Conservation (phyloP, 2,329 filamentous ascomycete species). For the Penicillium sp. region DNA sequence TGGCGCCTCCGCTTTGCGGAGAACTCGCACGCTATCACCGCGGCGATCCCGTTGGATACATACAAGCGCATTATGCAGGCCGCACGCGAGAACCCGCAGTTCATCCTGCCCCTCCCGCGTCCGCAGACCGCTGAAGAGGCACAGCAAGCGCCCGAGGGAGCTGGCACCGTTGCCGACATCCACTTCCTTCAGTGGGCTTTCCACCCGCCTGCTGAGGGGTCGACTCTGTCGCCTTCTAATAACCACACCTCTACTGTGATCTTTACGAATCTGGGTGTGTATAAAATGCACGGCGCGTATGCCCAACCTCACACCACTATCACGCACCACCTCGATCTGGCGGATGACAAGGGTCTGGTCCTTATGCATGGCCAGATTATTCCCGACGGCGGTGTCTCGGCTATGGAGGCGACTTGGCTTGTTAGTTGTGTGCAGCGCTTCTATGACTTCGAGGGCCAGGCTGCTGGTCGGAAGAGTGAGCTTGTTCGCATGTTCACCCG, state of each 20-base stretch:
- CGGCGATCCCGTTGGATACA: conserved; percentile 69
- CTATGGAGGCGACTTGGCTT: conserved; percentile 83
- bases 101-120: conserved; percentile 78
- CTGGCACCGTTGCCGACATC: conserved; percentile 65
- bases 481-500: conserved; percentile 77
- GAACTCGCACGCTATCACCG: conserved; percentile 74
- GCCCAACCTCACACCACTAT: conserved; percentile 90
- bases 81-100: conserved; percentile 75
- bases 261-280: conserved; percentile 92
- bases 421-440: conserved; percentile 93
- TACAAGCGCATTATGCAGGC: conserved; percentile 69
- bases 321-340: conserved; percentile 84
- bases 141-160: conserved; percentile 27
- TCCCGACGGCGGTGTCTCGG: conserved; percentile 69
- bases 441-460: conserved; percentile 63
- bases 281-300: conserved; percentile 84
- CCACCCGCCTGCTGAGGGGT: conserved; percentile 56
- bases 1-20: conserved; percentile 86
- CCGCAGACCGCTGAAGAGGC: conserved; percentile 23
- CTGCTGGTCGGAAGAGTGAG: conserved; percentile 60
- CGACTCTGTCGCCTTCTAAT: conserved; percentile 40
- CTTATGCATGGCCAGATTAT: conserved; percentile 80
- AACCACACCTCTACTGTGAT: conserved; percentile 70
- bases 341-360: conserved; percentile 70
- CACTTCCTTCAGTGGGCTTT: conserved; percentile 98